Evolutionary conservation across 768 basidiomycete genomes (phyloP).

Genomic region (Tricholoma furcatifolium): DNA sequence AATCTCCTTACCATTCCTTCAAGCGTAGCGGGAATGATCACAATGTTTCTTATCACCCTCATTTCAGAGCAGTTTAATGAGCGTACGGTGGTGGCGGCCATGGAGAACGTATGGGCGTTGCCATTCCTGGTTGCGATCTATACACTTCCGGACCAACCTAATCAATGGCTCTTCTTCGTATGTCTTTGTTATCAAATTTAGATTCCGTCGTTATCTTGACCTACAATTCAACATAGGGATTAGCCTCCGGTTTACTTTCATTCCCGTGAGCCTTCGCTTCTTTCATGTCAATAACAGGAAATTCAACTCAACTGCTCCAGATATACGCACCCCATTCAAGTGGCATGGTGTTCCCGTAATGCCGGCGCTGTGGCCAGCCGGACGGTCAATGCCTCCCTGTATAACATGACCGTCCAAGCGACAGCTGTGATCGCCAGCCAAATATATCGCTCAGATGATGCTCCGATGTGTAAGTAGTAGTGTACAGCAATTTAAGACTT

Average conservation of each 20-base stretch:
- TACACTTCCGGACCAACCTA: constrained; percentile 43
- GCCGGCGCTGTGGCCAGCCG: constrained; percentile 58
- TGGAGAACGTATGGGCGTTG: constrained; percentile 57
- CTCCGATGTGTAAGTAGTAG: constrained; percentile 46
- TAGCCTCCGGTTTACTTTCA: constrained; percentile 43
- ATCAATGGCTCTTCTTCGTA: constrained; percentile 55
- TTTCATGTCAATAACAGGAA: not conserved
- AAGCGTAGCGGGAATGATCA: constrained; percentile 47
- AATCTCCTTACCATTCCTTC: constrained; percentile 63
- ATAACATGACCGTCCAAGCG: constrained; percentile 57
- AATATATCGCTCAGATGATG: constrained; percentile 58
- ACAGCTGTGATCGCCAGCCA: constrained; percentile 46
- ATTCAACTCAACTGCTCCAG: constrained; percentile 16
- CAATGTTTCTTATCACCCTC: constrained; percentile 48
- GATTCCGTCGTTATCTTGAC: not conserved
- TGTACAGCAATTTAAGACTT: not conserved
- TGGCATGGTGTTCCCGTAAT: constrained; percentile 61
- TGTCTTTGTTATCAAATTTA: constrained; percentile 16
- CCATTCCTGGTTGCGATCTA: constrained; percentile 61
- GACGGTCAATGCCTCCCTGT: constrained; percentile 58
- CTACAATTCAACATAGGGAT: constrained; percentile 25
- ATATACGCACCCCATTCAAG: constrained; percentile 52
- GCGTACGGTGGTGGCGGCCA: constrained; percentile 52
- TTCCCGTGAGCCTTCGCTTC: constrained; percentile 32
- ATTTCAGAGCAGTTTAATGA: constrained; percentile 54